Evolutionary conservation across 2,329 filamentous ascomycete genomes (phyloP).

Genomic region (Thermoascus crustaceus): DNA sequence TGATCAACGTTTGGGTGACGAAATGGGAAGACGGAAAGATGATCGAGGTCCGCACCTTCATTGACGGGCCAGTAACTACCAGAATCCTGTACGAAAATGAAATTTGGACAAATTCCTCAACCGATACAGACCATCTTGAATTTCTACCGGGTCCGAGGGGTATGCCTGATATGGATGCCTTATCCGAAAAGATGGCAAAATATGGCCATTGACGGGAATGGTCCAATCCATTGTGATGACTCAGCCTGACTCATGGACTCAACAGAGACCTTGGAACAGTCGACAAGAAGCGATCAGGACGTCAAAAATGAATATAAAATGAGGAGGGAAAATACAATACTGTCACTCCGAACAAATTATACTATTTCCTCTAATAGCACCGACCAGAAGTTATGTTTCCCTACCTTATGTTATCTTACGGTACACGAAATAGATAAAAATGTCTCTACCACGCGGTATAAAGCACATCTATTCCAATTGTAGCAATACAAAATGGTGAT

Average conservation of each 20-base stretch:
- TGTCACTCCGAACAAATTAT: not conserved
- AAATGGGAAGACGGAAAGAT: constrained; percentile 23
- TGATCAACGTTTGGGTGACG: constrained; percentile 27
- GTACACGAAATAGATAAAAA: no score
- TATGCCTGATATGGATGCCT: constrained; percentile 19
- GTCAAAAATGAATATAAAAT: no score
- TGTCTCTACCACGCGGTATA: no score
- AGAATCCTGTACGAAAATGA: constrained; percentile 25
- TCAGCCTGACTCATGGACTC: no score
- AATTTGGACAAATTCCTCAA: constrained; percentile 26
- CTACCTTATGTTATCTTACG: not conserved
- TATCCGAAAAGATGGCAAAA: not conserved
- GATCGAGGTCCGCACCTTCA: constrained; percentile 27
- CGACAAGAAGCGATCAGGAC: no score
- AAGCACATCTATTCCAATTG: no score
- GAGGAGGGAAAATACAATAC: no score
- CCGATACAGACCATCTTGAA: constrained; percentile 18
- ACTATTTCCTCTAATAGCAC: not conserved
- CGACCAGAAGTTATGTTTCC: not conserved
- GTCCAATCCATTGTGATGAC: no score
- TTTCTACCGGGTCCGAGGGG: constrained; percentile 27
- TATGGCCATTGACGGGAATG: not conserved
- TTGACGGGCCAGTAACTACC: constrained; percentile 15
- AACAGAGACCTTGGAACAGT: no score
- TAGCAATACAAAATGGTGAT: no score